Evolutionary conservation across 225 moss, liverwort and hornwort genomes (phyloP).

Genomic region (Pleurozium schreberi): DNA sequence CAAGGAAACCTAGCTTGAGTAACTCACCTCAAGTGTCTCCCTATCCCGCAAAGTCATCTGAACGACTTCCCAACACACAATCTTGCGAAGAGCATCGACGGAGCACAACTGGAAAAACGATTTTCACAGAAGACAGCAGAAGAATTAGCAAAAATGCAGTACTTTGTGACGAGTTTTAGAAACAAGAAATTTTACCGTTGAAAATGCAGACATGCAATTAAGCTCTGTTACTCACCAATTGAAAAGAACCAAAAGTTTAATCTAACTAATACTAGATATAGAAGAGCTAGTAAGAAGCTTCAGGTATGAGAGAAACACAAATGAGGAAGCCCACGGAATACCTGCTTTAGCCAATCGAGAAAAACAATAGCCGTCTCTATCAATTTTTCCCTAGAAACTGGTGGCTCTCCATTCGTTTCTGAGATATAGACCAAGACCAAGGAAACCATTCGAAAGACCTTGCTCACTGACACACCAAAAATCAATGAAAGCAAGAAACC

Average conservation of each 20-base stretch:
- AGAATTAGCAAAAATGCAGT: neutral
- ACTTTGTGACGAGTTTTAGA: neutral
- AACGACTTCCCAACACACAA: constrained; percentile 59
- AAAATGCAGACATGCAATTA: neutral
- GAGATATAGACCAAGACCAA: constrained; percentile 5
- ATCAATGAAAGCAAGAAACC: neutral
- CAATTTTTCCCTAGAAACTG: constrained; percentile 1
- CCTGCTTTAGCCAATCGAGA: constrained; percentile 73
- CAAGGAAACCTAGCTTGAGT: neutral
- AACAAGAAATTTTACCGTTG: neutral
- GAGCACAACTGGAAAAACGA: constrained; percentile 58
- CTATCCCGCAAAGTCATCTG: constrained; percentile 2
- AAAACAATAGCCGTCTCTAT: constrained; percentile 32
- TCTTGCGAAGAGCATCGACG: constrained; percentile 64
- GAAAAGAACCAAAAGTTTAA: neutral
- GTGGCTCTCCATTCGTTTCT: constrained; percentile 5
- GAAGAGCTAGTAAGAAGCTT: neutral
- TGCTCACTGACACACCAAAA: constrained; percentile 22
- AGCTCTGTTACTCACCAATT: neutral
- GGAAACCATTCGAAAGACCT: constrained; percentile 23
- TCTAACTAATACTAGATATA: neutral
- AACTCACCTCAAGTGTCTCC: constrained; percentile 23
- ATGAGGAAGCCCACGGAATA: neutral
- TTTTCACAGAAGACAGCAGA: neutral
- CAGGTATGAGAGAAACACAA: neutral